These are phyloP conservation scores for Cyclotella choctawhatcheeana DNA, from an alignment of 108 stramenopile species.

Conservation along the genomic window DNA sequence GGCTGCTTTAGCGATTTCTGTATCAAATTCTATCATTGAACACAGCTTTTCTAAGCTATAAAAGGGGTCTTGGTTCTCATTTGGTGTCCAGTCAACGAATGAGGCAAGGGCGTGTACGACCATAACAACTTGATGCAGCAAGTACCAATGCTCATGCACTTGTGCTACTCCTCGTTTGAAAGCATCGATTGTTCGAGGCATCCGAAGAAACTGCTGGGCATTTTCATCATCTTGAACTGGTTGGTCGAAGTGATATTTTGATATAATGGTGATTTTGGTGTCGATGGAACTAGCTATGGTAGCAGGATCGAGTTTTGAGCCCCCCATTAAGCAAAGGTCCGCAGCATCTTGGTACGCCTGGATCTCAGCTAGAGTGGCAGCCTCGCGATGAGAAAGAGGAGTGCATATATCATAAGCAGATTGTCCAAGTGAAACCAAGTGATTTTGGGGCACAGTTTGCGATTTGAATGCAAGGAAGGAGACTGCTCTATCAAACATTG, in stretches of 20 bases:
- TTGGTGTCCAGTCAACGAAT: slow-evolving; percentile 23
- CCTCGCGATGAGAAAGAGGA: slow-evolving; percentile 8
- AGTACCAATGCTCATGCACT: slow-evolving; percentile 42
- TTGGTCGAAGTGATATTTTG: not conserved
- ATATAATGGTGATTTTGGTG: slow-evolving; percentile 17
- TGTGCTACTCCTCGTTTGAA: slow-evolving; percentile 29
- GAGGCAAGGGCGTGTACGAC: slow-evolving; percentile 27
- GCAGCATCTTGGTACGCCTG: slow-evolving; percentile 43
- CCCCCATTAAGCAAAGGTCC: slow-evolving; percentile 20
- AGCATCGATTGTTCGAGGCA: slow-evolving; percentile 35
- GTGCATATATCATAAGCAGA: not conserved
- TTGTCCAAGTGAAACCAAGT: not conserved
- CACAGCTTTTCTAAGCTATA: slow-evolving; percentile 32
- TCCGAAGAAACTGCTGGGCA: slow-evolving; percentile 18
- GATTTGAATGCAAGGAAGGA: slow-evolving; percentile 15
- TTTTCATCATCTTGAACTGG: not conserved
- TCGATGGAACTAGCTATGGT: not conserved
- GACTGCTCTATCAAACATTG: not conserved
- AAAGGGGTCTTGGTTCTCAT: not conserved
- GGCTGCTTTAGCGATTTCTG: slow-evolving; percentile 6
- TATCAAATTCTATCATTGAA: slow-evolving; percentile 8
- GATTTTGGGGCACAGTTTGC: not conserved
- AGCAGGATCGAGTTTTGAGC: not conserved
- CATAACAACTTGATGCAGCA: slow-evolving; percentile 30
- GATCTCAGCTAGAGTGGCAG: slow-evolving; percentile 28